Percentiles rank a stretch among this genome's conserved stretches.
Evolutionary conservation across 1,284 basidiomycete genomes (phyloP).

Genomic region (Boletus sp.): DNA sequence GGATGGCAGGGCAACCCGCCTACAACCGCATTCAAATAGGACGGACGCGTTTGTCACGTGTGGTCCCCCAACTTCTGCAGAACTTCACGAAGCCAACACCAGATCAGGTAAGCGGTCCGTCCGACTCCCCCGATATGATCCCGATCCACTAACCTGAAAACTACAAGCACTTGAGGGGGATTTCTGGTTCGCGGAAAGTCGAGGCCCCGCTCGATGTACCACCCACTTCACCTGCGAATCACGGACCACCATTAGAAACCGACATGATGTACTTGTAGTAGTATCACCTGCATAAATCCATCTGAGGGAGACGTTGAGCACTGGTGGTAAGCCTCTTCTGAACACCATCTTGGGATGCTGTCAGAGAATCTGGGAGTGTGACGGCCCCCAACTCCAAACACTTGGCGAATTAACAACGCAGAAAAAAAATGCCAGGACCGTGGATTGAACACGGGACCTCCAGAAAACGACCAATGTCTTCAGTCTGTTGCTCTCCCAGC

Average conservation of each 20-base stretch:
- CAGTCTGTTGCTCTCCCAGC: slow-evolving; percentile 80
- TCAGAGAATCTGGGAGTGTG: too few relatives aligned
- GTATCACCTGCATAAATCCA: too few relatives aligned
- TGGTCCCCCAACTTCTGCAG: background rate
- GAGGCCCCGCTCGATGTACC: background rate
- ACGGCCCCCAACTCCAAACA: background rate
- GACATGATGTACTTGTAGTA: too few relatives aligned
- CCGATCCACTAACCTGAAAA: background rate
- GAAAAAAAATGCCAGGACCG: slow-evolving; percentile 42
- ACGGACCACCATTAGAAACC: too few relatives aligned
- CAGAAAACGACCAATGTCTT: slow-evolving; percentile 42
- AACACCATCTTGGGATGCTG: too few relatives aligned
- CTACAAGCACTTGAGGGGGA: background rate
- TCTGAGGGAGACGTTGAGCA: background rate
- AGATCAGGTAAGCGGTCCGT: background rate
- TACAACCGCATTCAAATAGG: slow-evolving; percentile 3
- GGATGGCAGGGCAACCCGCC: background rate
- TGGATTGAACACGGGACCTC: slow-evolving; percentile 59
- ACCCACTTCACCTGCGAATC: too few relatives aligned
- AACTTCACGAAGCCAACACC: slow-evolving; percentile 1
- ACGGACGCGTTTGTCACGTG: slow-evolving; percentile 23
- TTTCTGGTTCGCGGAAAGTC: background rate
- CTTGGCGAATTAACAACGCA: background rate
- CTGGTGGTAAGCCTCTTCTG: too few relatives aligned
- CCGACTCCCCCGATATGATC: background rate